A percentile compares a stretch with the other conserved stretches of the same genome.
These are phyloP conservation scores for Barnettozyma sucrosica DNA, from an alignment of 805 yeast genomes.

Conservation along the genomic window DNA sequence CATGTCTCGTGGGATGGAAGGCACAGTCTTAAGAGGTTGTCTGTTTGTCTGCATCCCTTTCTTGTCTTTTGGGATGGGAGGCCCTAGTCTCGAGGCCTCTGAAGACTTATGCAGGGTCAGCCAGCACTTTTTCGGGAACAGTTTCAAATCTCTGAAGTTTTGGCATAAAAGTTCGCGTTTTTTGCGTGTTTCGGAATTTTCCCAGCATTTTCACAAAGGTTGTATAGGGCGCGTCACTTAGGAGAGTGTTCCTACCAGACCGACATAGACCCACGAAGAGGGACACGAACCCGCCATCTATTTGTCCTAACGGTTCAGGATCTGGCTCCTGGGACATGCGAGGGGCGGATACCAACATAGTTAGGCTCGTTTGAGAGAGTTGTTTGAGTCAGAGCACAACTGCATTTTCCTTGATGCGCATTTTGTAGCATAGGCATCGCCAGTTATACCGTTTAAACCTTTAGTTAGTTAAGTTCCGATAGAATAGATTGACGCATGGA, in stretches of 20 bases:
- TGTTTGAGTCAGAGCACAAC: too few species aligned
- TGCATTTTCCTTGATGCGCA: too few species aligned
- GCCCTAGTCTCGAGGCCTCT: not conserved
- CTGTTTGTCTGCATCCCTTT: not conserved
- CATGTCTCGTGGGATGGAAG: not conserved
- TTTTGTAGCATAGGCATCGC: too few species aligned
- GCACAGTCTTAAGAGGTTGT: not conserved
- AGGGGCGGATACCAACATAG: too few species aligned
- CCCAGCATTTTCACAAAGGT: not conserved
- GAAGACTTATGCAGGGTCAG: not conserved
- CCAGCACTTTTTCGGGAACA: not conserved
- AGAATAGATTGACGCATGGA: too few species aligned
- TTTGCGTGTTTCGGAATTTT: not conserved
- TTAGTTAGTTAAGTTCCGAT: too few species aligned
- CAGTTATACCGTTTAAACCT: too few species aligned
- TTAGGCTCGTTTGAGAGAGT: too few species aligned
- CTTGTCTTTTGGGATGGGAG: not conserved
- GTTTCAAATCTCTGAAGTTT: not conserved
- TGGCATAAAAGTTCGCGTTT: not conserved
- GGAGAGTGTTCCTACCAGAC: not conserved
- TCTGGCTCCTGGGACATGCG: not conserved
- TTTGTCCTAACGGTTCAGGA: not conserved
- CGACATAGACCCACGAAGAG: not conserved
- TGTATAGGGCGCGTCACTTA: too few species aligned
- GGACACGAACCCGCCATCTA: not conserved